Base-by-base conservation (phyloP, 139 green algal species). In the Picochlorum sp. region DNA sequence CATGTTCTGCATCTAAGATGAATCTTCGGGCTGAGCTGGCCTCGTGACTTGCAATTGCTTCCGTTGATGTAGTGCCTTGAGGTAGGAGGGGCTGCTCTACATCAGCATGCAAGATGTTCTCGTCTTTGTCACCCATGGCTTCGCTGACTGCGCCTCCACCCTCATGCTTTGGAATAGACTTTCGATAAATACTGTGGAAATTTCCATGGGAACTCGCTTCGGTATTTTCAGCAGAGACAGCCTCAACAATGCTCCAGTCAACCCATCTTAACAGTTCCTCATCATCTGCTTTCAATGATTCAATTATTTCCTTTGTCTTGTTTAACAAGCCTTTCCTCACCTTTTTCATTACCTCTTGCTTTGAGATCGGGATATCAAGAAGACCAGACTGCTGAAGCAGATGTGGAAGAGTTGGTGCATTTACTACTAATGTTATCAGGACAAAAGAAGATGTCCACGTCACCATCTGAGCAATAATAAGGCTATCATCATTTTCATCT, bases 371-470 rank as follows among this genome's bases (percentile, higher is more conserved):
- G 18, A 26, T 16, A 5, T 47, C 39, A 8, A 47, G 22, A 47
- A 47, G 39, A 26, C 39, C 14, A 47, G 22, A 47, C 22, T 16
- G 2, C 22, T 47, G 20, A 9, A 47, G 22, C 20, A 47, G 39
- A 16, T n/a, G 22, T 47, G 39, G 39, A n/a, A 75, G 60, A 4
- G 29, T 45, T 7, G 86, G 78, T 2, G 72, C 84, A 59, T 94
- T 93, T 45, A 94, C 75, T 8, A 88, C 20, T 31, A 95, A 71
- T 4, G 82, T 91, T 45, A 94, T 74, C 37, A 94, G 55, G 67
- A 91, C 81, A 51, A 92, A 87, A 16, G 80, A 74, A 9, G 74
- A 66, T 1, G 82, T 82, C 83, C 81, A 94, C 50, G 91, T 64
- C 13, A 77, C 68, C 3, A 85, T 77, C 47, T 80, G 62, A 8